Evolutionary conservation across 2,329 filamentous ascomycete genomes (phyloP), one percentile per base, ranked within the genome.

Genomic region (Cladosporium phlei): DNA sequence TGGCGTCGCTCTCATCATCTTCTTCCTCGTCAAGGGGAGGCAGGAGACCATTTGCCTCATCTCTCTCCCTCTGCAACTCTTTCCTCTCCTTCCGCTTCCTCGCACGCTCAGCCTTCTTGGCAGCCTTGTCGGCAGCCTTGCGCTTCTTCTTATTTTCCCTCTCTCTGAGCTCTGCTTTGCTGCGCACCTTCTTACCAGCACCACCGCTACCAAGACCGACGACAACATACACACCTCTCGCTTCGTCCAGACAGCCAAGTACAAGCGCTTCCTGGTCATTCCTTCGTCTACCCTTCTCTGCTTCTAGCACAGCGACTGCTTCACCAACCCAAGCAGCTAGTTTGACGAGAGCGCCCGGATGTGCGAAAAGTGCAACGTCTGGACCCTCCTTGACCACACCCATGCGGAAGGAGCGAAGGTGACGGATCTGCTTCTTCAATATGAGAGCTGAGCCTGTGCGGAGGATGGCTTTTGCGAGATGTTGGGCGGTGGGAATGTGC

Each of bases 331-430:
- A 98, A 3, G 95, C 75, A 0, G 91, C 90, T 11, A 98, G 77
- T 66, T 97, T 96, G 2, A 90, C 95, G 19, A 98, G 72, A 2
- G 93, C 93, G 5, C 90, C 88, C 0, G 93, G 90, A 60, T 97
- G 91, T 1, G 85, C 89, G 68, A 98, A 98, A 9, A 97, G 77
- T n/a, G 79, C 71, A 0, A 95, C 85, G 58, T 97, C 93, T 0
- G 90, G 88, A 0, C 91, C 89, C 60, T 97, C 93, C 63, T 94
- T 95, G 57, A 98, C 89, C 3, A 97, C 86, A 25, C 87, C 94
- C 77, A 98, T 89, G 39, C 93, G 86, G 66, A 97, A 98, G 1
- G 91, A 86, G 38, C 88, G 82, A 12, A 98, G 74, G 64, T 96
- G 89, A 28, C 88, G 86, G 62, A 98, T 95, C 59, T 96, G 90